phyloP scores from a whole-genome alignment of 306 rosid species.

The Pyrus betulifolia region DNA sequence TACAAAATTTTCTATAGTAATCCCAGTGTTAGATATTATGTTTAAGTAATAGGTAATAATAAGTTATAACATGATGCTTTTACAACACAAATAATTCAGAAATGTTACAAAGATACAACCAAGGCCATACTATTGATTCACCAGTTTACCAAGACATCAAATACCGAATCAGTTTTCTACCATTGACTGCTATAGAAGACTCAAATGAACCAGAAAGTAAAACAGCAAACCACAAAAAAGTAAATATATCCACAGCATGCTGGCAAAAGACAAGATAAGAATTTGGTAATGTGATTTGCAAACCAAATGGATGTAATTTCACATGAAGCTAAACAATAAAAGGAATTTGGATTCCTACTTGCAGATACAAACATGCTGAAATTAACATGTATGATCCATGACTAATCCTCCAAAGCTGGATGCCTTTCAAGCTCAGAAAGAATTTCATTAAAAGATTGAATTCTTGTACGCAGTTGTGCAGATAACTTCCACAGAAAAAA shows the following conservation, averaged over 20 bases:
- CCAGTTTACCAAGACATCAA: neutral
- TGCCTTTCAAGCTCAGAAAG: conserved; percentile 36
- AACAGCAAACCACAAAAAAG: neutral
- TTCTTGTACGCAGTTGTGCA: no score
- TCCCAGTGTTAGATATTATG: neutral
- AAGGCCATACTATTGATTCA: neutral
- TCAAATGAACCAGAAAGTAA: neutral
- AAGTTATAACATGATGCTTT: neutral
- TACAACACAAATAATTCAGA: neutral
- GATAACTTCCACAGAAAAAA: no score
- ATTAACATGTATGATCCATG: neutral
- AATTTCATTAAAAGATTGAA: conserved; percentile 23
- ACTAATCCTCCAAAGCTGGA: conserved; percentile 42
- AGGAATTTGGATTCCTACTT: conserved; percentile 18
- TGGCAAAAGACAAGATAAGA: neutral
- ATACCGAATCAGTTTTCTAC: neutral
- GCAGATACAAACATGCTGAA: conserved; percentile 10
- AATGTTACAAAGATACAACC: neutral
- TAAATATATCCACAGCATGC: neutral
- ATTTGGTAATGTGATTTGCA: neutral
- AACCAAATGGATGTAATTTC: neutral
- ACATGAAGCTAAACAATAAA: neutral
- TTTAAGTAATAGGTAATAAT: neutral
- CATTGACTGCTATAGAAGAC: no score
- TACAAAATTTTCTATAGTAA: neutral